Percentiles rank a stretch among this genome's conserved stretches.
These are phyloP conservation scores for Paecilomyces fulvus DNA, from an alignment of 2,329 filamentous ascomycete species.

Conservation along the genomic window DNA sequence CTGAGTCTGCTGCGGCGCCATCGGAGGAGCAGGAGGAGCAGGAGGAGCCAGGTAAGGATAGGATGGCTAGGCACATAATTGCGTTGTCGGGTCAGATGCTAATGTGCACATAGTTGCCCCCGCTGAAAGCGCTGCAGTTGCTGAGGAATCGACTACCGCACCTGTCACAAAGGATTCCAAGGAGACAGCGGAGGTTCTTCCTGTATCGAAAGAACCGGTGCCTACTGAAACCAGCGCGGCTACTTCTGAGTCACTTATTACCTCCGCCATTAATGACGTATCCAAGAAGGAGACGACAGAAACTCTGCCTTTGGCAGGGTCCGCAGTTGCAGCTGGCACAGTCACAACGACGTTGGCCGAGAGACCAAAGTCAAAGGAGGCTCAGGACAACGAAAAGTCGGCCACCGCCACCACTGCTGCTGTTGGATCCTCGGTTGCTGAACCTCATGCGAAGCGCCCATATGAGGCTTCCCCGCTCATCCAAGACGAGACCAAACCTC, in stretches of 20 bases:
- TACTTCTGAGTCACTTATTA: background rate
- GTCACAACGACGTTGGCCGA: background rate
- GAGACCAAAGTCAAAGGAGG: background rate
- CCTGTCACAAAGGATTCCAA: background rate
- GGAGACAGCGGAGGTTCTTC: background rate
- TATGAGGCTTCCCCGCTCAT: constrained; percentile 25
- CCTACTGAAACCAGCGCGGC: background rate
- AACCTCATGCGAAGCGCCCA: constrained; percentile 24
- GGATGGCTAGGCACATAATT: background rate
- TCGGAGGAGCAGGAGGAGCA: background rate
- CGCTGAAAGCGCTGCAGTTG: background rate
- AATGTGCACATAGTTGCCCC: background rate
- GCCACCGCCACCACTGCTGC: constrained; percentile 3
- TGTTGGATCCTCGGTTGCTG: constrained; percentile 7
- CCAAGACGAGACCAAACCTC: constrained; percentile 23
- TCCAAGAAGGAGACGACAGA: background rate
- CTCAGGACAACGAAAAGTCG: background rate
- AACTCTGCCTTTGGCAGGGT: background rate
- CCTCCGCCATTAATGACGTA: background rate
- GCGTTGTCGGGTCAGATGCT: background rate
- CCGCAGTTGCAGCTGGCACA: background rate
- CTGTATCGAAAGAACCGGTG: background rate
- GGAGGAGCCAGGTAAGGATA: background rate
- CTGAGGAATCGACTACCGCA: background rate
- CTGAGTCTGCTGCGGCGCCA: background rate